phyloP scores from a whole-genome alignment of 345 rosid species.

The Litchi chinensis region DNA sequence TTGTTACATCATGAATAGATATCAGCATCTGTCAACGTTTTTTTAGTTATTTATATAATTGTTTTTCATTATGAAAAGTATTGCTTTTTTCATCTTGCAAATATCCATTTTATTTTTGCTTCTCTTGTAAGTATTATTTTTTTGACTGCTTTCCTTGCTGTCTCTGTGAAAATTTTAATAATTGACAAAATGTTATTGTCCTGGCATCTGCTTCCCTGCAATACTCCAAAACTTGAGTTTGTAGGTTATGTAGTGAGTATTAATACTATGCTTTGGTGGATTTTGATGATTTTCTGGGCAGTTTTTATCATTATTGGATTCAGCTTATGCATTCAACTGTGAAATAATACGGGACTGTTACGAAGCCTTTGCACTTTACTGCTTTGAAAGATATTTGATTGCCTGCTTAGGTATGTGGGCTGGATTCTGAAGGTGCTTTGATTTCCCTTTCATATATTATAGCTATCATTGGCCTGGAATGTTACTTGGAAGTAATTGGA shows the following conservation, averaged over 20 bases:
- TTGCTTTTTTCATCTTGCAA: background rate
- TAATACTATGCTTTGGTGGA: background rate
- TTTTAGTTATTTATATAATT: background rate
- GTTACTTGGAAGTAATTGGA: background rate
- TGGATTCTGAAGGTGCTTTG: background rate
- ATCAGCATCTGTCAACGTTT: background rate
- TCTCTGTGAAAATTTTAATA: background rate
- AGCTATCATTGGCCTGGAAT: background rate
- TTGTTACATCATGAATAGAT: background rate
- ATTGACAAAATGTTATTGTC: background rate
- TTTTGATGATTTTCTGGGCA: slow-evolving; percentile 41
- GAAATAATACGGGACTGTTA: slow-evolving; percentile 97
- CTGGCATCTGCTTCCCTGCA: slow-evolving; percentile 2
- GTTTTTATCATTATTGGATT: slow-evolving; percentile 89
- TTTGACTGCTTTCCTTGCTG: background rate
- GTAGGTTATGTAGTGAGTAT: background rate
- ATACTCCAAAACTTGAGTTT: background rate
- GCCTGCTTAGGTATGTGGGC: slow-evolving; percentile 85
- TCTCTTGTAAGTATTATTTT: slow-evolving; percentile 3
- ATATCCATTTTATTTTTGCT: background rate
- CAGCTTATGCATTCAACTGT: slow-evolving; percentile 89
- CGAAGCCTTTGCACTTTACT: slow-evolving; percentile 98
- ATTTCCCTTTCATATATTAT: slow-evolving; percentile 5
- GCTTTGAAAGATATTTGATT: slow-evolving; percentile 97
- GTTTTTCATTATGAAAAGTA: background rate